phyloP scores from a whole-genome alignment of 306 rosid genomes.

The Acacia acuminata region DNA sequence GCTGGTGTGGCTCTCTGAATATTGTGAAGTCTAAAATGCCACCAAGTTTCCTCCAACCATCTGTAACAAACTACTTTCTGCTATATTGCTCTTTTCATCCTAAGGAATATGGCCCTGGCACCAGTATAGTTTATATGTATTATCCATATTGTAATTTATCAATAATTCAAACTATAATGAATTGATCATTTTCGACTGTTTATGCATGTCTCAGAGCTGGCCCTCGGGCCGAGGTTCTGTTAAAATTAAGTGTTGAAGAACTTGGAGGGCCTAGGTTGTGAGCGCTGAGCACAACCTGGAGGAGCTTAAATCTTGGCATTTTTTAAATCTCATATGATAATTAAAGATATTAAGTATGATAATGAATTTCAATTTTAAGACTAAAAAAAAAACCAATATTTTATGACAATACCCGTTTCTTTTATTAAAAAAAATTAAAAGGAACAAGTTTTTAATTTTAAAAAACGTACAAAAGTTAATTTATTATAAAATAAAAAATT shows the following conservation, averaged over 20 bases:
- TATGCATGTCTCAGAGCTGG: neutral
- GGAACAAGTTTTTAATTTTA: too few relatives aligned
- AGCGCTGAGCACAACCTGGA: neutral
- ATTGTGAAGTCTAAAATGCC: conserved; percentile 12
- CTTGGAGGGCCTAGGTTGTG: neutral
- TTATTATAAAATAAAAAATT: too few relatives aligned
- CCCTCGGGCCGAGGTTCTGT: neutral
- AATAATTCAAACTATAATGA: conserved; percentile 31
- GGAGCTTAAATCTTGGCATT: neutral
- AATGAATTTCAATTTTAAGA: neutral
- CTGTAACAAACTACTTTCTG: conserved; percentile 1
- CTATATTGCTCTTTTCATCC: neutral
- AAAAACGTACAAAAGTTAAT: neutral
- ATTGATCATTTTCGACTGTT: neutral
- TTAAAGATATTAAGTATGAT: neutral
- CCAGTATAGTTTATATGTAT: conserved; percentile 23
- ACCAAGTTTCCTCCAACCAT: neutral
- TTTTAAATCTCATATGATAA: neutral
- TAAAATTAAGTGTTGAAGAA: neutral
- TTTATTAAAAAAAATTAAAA: neutral
- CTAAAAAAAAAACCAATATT: neutral
- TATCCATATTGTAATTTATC: conserved; percentile 46
- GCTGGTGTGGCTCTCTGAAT: conserved; percentile 18
- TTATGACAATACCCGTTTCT: neutral
- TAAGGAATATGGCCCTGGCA: conserved; percentile 27